These are phyloP conservation scores for Entophlyctis luteolus DNA, from an alignment of 192 early-diverging fungal genomes.

Conservation along the genomic window DNA sequence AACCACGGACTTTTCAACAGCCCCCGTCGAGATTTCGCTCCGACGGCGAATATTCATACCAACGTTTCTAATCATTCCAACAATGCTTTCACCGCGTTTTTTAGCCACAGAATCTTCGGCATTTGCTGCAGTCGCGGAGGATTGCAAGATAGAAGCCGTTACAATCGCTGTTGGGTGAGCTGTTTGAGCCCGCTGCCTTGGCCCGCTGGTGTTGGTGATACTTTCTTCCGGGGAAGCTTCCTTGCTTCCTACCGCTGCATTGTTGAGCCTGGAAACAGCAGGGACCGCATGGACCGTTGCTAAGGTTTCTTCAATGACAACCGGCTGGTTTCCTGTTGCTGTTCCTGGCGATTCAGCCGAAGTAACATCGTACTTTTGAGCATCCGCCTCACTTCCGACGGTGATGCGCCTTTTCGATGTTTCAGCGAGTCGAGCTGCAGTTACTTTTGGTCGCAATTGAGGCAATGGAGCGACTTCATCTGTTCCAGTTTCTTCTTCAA, in stretches of 20 bases:
- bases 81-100: constrained; percentile 53
- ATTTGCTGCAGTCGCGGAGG: background rate
- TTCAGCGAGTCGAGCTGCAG: background rate
- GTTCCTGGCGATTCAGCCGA: constrained; percentile 33
- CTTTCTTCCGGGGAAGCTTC: background rate
- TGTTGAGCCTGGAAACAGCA: background rate
- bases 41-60: constrained; percentile 3
- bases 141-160: background rate
- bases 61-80: constrained; percentile 35
- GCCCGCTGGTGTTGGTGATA: background rate
- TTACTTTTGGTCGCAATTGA: constrained; percentile 5
- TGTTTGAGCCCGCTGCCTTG: background rate
- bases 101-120: background rate
- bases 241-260: background rate
- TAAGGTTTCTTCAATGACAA: background rate
- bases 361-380: constrained; percentile 37
- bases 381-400: constrained; percentile 48
- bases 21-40: background rate
- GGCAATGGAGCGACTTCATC: background rate
- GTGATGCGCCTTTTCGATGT: constrained; percentile 43
- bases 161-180: background rate
- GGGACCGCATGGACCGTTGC: background rate
- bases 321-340: background rate
- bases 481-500: background rate
- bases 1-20: background rate